A percentile compares a stretch with the other conserved stretches of the same genome.
phyloP scores from a whole-genome alignment of 2,329 filamentous ascomycete species.

The Penicillium capsulatum region DNA sequence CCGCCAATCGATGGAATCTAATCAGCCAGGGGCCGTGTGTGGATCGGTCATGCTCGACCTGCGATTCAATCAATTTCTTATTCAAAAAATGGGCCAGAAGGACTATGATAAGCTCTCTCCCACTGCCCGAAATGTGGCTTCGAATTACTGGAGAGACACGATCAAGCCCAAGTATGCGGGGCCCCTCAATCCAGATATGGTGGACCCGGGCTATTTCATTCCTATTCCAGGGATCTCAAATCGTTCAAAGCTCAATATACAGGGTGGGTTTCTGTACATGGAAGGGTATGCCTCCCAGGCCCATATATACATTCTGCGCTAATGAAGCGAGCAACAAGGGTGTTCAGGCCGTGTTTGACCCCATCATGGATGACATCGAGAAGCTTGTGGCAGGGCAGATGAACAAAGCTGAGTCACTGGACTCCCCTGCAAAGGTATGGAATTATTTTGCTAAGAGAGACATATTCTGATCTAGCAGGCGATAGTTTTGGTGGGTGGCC shows the following conservation, averaged over 20 bases:
- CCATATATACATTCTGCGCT: background rate
- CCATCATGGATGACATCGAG: slow-evolving; percentile 25
- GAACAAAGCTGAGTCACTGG: slow-evolving; percentile 1
- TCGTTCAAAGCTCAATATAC: slow-evolving; percentile 17
- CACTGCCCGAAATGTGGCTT: slow-evolving; percentile 23
- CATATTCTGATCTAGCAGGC: slow-evolving; percentile 11
- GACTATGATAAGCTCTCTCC: slow-evolving; percentile 26
- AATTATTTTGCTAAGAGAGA: background rate
- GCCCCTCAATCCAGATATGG: slow-evolving; percentile 19
- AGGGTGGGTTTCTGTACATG: slow-evolving; percentile 17
- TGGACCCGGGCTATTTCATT: slow-evolving; percentile 18
- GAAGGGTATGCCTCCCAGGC: slow-evolving; percentile 8
- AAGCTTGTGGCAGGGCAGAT: slow-evolving; percentile 24
- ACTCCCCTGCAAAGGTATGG: slow-evolving; percentile 7
- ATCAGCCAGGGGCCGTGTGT: slow-evolving; percentile 25
- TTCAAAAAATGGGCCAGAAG: slow-evolving; percentile 23
- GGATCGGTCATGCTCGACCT: slow-evolving; percentile 32
- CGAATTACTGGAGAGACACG: slow-evolving; percentile 29
- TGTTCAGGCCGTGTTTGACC: slow-evolving; percentile 27
- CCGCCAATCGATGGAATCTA: background rate
- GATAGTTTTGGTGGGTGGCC: slow-evolving; percentile 40
- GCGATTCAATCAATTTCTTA: slow-evolving; percentile 25
- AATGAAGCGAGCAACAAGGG: slow-evolving; percentile 10
- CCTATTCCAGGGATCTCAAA: slow-evolving; percentile 25
- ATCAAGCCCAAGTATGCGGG: slow-evolving; percentile 27